These are phyloP conservation scores for Esteya vermicola DNA, from an alignment of 2,329 filamentous ascomycete species.

Conservation along the genomic window DNA sequence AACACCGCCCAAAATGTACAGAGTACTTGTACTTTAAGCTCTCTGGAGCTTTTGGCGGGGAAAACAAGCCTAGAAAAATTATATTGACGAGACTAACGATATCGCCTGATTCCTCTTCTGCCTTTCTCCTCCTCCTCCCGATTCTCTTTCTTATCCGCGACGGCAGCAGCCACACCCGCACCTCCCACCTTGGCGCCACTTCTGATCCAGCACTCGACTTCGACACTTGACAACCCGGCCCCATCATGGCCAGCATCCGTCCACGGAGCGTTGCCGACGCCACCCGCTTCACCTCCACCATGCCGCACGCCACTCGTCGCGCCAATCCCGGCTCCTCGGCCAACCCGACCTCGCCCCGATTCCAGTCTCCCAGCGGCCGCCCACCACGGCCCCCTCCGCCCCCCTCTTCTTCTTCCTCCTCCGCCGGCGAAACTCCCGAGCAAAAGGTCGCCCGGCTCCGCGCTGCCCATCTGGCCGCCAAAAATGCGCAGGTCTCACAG, in stretches of 20 bases:
- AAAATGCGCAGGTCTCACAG: conserved; percentile 39
- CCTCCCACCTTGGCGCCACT: no score
- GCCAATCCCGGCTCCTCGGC: conserved; percentile 7
- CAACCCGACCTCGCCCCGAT: conserved; percentile 9
- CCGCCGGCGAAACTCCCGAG: conserved; percentile 45
- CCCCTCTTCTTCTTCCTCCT: conserved; percentile 5
- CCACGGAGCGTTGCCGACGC: conserved; percentile 63
- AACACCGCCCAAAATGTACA: background rate
- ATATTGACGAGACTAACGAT: no score
- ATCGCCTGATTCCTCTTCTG: no score
- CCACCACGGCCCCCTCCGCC: conserved; percentile 4
- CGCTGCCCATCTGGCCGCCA: conserved; percentile 52
- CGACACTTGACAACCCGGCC: background rate
- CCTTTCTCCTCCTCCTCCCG: background rate
- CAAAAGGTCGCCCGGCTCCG: conserved; percentile 56
- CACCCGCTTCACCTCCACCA: conserved; percentile 62
- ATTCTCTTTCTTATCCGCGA: no score
- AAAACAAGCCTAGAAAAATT: no score
- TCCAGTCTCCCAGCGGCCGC: conserved; percentile 9
- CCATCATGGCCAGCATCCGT: conserved; percentile 5
- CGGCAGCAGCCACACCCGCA: no score
- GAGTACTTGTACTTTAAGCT: no score
- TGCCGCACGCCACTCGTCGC: conserved; percentile 56
- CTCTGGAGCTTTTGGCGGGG: no score
- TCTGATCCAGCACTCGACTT: no score